Evolutionary conservation across 192 early-diverging fungal species (phyloP), one percentile per base, ranked within the genome.

Genomic region (Coemansia sp.): DNA sequence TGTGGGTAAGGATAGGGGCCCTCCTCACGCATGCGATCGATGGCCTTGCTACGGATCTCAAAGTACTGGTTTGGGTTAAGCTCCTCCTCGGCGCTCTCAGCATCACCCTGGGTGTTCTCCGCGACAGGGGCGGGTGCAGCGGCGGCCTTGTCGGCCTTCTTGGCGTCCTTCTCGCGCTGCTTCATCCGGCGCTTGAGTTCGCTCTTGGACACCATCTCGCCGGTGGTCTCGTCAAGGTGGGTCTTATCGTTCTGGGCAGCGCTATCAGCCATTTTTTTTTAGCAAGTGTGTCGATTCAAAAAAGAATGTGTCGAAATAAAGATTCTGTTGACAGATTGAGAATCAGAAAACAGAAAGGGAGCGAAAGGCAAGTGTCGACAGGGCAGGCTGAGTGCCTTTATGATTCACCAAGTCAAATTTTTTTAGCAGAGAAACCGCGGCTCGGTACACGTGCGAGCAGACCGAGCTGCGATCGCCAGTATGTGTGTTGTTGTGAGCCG

Each of bases 41-140:
- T 87, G 17, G 86, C 86, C 85, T 91, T 92, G 69, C 88, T 92
- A 69, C 97, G 90, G 80, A 96, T 90, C 86, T 99, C 97, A 88
- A 99, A 99, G 90, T 98, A 94, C 89, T 94, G 91, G 85, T 91
- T 92, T 57, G 93, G 96, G 84, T 89, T 94, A 70, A 95, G 84
- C 67, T 90, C 89, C 68, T 91, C 91, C 72, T 93, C 92, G 62
- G 80, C 88, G 34, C 94, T 92, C 64, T 92, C 92, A 19, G 88
- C 88, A 45, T 80, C 77, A 34, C 72, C 70, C 59, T 86, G 79
- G 63, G 76, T 69, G 64, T 77, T 67, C 37, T 72, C 73, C 25
- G 82, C 70, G 31, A 55, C 69, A 36, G 84, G 71, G 11, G 76
- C 69, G 23, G 81, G 76, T 27, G 88, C 85, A 21, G 84, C 85